Base-by-base conservation (phyloP, 2,329 filamentous ascomycete genomes). In the Paecilomyces niveus region DNA sequence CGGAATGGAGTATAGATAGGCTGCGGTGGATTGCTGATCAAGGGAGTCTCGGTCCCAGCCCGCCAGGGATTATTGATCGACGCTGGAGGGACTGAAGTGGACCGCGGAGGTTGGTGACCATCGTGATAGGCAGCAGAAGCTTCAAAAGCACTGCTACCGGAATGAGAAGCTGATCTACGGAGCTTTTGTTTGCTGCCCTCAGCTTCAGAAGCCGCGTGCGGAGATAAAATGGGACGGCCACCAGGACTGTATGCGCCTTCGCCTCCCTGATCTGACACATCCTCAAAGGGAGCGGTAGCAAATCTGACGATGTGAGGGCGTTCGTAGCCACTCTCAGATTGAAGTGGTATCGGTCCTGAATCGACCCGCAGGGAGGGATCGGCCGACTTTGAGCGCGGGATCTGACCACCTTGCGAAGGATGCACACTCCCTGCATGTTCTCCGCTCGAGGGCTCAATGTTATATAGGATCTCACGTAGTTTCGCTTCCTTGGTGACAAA, bases 181-280 rank as follows among this genome's bases (percentile, higher is more conserved):
- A 69, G 57, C 4, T 59, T 55, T 29, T 64, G 58, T 35, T 57
- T 31, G 22, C 56, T 54, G 10, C 60, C 58, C 10, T 56, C 55
- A 3, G 55, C n/a, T 49, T 52, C 49, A 32, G 49, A 52, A 29
- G 56, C 51, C 24, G 29, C 13, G 31, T 67, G 62, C 31, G 66
- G 67, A 60, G 66, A 63, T 18, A 80, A 60, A 10, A 80, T 74
- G 9, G 82, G 81, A 32, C 82, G 72, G 7, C 82, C 82, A 22
- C 81, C 82, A 21, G 81, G 80, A 60, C 81, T 84, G 60, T 83
- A 83, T 45, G 74, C 70, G 49, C 70, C 67, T 59, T 70, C 72
- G 58, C 70, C 69, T 13, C 49, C 50, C 31, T 67, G 66, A 32
- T 64, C 64, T 18, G 57, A 18, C 11, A 21, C 33, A 22, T 15